A percentile compares a stretch with the other conserved stretches of the same genome.
Evolutionary conservation across 1,284 basidiomycete species (phyloP).

Genomic region (Psilocybe mexicana): DNA sequence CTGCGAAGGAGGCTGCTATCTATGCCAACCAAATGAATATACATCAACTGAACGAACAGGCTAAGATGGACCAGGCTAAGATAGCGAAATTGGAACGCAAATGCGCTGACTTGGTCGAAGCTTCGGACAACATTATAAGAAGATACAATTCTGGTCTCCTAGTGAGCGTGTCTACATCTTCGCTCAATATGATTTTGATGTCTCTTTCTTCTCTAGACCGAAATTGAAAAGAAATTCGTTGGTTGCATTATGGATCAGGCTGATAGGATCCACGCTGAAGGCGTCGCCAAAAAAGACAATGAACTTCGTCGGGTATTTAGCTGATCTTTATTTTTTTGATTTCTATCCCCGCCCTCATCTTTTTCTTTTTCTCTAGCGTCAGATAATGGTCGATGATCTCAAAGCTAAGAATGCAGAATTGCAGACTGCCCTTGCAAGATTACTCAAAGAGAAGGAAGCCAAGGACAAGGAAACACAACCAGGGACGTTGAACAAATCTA

Average conservation of each 20-base stretch:
- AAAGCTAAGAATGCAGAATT: conserved; percentile 40
- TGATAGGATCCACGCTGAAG: conserved; percentile 47
- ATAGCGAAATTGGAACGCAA: conserved; percentile 16
- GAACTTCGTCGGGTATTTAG: conserved; percentile 47
- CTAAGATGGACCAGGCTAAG: conserved; percentile 9
- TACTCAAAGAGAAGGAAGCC: conserved; percentile 39
- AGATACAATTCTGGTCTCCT: conserved; percentile 41
- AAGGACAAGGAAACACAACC: conserved; percentile 11
- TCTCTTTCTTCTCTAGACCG: conserved; percentile 35
- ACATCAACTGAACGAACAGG: neutral
- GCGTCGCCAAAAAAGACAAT: conserved; percentile 50
- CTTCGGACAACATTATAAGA: conserved; percentile 12
- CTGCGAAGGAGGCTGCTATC: conserved; percentile 8
- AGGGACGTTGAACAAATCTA: conserved; percentile 29
- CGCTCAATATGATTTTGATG: neutral
- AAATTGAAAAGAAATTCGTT: conserved; percentile 48
- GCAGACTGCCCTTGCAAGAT: conserved; percentile 42
- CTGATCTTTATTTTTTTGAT: neutral
- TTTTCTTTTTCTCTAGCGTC: conserved; percentile 34
- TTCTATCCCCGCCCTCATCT: neutral
- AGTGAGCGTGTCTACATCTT: conserved; percentile 31
- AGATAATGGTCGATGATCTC: conserved; percentile 40
- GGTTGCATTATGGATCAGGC: conserved; percentile 41
- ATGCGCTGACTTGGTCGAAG: conserved; percentile 11
- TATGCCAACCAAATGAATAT: neutral